Conservation (phyloP, 768 basidiomycete genomes). For the Leccinum subgranulosum region DNA sequence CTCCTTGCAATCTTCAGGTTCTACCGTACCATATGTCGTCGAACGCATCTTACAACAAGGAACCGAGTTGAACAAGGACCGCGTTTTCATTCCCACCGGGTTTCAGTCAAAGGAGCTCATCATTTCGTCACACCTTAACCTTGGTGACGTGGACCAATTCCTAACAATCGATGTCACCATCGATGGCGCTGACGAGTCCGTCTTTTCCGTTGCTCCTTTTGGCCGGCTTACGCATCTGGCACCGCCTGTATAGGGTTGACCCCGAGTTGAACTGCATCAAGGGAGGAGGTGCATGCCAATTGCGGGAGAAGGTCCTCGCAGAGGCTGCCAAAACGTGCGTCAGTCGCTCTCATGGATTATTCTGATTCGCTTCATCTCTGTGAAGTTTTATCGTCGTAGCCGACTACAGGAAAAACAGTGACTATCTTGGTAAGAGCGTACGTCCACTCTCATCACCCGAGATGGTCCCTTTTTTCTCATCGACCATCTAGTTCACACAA, state of each 20-base stretch:
- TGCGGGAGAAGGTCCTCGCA: slow-evolving; percentile 96
- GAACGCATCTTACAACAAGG: slow-evolving; percentile 91
- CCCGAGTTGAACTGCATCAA: slow-evolving; percentile 88
- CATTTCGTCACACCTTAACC: slow-evolving; percentile 65
- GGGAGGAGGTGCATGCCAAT: slow-evolving; percentile 94
- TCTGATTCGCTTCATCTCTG: slow-evolving; percentile 52
- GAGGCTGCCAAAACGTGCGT: slow-evolving; percentile 84
- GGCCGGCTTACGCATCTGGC: background rate
- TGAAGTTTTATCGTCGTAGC: slow-evolving; percentile 76
- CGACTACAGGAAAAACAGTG: slow-evolving; percentile 92
- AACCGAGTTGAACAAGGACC: slow-evolving; percentile 62
- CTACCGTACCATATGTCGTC: slow-evolving; percentile 95
- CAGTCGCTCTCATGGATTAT: background rate
- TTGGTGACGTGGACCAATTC: slow-evolving; percentile 90
- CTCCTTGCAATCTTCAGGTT: slow-evolving; percentile 45
- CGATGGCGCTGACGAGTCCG: slow-evolving; percentile 96
- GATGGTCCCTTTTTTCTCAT: background rate
- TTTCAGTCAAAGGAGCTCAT: slow-evolving; percentile 98
- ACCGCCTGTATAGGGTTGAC: slow-evolving; percentile 63
- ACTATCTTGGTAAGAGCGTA: slow-evolving; percentile 78
- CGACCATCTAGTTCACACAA: slow-evolving; percentile 58
- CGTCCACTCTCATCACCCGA: slow-evolving; percentile 26
- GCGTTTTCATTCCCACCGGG: slow-evolving; percentile 90
- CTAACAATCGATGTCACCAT: slow-evolving; percentile 92
- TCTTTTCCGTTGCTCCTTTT: background rate